phyloP scores from a whole-genome alignment of 1,284 basidiomycete genomes.

The Microbotryomycetes sp. region DNA sequence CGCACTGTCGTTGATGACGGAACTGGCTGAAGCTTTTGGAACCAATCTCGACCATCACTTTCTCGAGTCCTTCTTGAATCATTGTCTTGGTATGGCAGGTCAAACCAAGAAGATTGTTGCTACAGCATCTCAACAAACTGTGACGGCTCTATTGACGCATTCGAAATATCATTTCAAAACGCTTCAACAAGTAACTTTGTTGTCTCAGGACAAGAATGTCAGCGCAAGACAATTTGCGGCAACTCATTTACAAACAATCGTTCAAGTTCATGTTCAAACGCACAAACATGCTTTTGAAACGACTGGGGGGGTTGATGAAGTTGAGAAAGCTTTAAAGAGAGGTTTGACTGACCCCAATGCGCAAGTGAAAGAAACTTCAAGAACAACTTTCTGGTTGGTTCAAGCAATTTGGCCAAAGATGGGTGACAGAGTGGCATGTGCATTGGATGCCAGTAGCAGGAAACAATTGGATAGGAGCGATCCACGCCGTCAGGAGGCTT shows the following conservation, averaged over 20 bases:
- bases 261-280: slow-evolving; percentile 38
- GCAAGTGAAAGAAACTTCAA: slow-evolving; percentile 65
- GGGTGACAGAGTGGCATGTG: slow-evolving; percentile 57
- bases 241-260: slow-evolving; percentile 40
- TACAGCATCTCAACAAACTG: slow-evolving; percentile 71
- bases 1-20: slow-evolving; percentile 69
- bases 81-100: slow-evolving; percentile 77
- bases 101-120: slow-evolving; percentile 94
- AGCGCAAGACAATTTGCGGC: slow-evolving; percentile 65
- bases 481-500: slow-evolving; percentile 49
- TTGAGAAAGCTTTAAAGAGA: slow-evolving; percentile 68
- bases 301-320: slow-evolving; percentile 55
- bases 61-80: slow-evolving; percentile 65
- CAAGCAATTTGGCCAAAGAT: slow-evolving; percentile 66
- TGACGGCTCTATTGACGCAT: slow-evolving; percentile 62
- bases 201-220: slow-evolving; percentile 74
- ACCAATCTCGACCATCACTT: slow-evolving; percentile 60
- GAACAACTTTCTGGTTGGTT: slow-evolving; percentile 75
- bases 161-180: slow-evolving; percentile 65
- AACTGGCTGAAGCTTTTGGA: slow-evolving; percentile 67
- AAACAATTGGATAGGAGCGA: slow-evolving; percentile 83
- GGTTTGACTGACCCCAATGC: slow-evolving; percentile 72
- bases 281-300: slow-evolving; percentile 39
- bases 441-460: slow-evolving; percentile 61
- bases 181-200: slow-evolving; percentile 64